Evolutionary conservation across 1,284 basidiomycete genomes (phyloP).

Genomic region (Puccinia triticina): DNA sequence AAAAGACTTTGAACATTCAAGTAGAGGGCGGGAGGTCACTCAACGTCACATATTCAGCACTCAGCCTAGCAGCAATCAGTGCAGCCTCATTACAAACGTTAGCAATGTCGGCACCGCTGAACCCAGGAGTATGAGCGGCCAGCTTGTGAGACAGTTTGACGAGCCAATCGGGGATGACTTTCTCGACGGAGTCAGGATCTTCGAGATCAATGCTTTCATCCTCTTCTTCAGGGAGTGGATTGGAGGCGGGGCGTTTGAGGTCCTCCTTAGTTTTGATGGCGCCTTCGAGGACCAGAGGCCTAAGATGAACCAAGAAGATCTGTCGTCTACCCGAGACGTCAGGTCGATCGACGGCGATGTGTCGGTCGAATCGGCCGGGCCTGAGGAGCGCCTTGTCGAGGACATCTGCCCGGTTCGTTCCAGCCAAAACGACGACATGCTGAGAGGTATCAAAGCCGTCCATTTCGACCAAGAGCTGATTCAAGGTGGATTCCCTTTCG

Average conservation of each 20-base stretch:
- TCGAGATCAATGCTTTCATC: constrained; percentile 51
- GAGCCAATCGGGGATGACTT: constrained; percentile 65
- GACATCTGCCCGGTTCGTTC: constrained; percentile 95
- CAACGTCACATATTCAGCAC: constrained; percentile 72
- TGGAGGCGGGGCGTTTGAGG: not conserved
- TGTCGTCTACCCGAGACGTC: constrained; percentile 91
- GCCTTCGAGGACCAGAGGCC: constrained; percentile 69
- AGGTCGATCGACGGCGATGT: constrained; percentile 92
- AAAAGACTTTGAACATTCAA: not conserved
- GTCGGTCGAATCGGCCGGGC: constrained; percentile 95
- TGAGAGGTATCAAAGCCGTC: constrained; percentile 96
- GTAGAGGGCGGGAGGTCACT: not conserved
- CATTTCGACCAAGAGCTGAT: constrained; percentile 98
- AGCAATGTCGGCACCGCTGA: constrained; percentile 97
- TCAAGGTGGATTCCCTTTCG: constrained; percentile 95
- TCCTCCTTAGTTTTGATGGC: not conserved
- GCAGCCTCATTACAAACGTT: constrained; percentile 99
- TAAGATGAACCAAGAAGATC: constrained; percentile 91
- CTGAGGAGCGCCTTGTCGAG: constrained; percentile 93
- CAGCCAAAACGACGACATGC: constrained; percentile 93
- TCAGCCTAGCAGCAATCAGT: constrained; percentile 85
- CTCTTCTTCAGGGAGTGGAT: constrained; percentile 34
- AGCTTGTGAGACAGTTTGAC: constrained; percentile 82
- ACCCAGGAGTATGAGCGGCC: constrained; percentile 92
- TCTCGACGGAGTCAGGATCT: constrained; percentile 53